phyloP scores from a whole-genome alignment of 305 asterid genomes.

The Solanum aculeatissimum region DNA sequence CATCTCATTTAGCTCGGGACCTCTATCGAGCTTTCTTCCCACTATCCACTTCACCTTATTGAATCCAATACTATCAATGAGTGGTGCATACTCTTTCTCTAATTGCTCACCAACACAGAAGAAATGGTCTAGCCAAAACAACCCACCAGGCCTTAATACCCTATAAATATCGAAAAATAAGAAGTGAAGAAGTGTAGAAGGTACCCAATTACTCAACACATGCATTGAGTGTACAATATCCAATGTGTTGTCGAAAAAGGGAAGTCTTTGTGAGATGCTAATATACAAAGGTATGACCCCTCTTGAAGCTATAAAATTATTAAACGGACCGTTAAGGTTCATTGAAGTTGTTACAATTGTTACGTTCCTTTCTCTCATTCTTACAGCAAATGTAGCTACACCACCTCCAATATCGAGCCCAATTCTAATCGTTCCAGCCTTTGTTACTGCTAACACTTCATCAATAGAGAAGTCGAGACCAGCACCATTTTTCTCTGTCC shows the following conservation, averaged over 20 bases:
- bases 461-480: constrained; percentile 33
- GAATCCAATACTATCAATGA: constrained; percentile 55
- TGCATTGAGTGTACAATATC: constrained; percentile 63
- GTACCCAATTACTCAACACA: constrained; percentile 57
- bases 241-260: constrained; percentile 54
- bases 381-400: constrained; percentile 56
- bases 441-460: constrained; percentile 33
- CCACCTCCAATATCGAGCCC: constrained; percentile 84
- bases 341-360: constrained; percentile 51
- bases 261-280: constrained; percentile 61
- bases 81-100: constrained; percentile 38
- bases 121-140: constrained; percentile 66
- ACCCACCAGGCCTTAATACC: constrained; percentile 61
- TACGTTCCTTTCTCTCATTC: constrained; percentile 51
- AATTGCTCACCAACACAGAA: constrained; percentile 48
- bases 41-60: constrained; percentile 37
- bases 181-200: constrained; percentile 36
- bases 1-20: constrained; percentile 46
- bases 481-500: constrained; percentile 5
- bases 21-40: constrained; percentile 46
- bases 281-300: constrained; percentile 60
- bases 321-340: constrained; percentile 62
- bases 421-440: constrained; percentile 37
- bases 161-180: constrained; percentile 50
- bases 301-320: constrained; percentile 50